A percentile compares a stretch with the other conserved stretches of the same genome.
Evolutionary conservation across 2,329 filamentous ascomycete species (phyloP).

Genomic region (Microsporum audouinii): DNA sequence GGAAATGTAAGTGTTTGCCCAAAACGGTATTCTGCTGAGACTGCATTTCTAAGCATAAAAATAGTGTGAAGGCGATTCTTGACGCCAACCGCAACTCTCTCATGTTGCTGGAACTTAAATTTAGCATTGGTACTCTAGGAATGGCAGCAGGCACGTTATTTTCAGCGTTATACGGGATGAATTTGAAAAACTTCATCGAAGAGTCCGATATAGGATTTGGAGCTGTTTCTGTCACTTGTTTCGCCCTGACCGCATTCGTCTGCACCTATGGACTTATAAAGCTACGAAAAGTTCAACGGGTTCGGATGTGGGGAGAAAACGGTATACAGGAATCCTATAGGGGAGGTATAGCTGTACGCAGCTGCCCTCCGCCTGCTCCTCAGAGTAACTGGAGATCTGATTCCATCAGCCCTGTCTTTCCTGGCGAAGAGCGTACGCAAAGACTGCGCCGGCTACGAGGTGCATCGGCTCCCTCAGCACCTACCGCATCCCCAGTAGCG

Average conservation of each 20-base stretch:
- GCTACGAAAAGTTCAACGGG: conserved; percentile 72
- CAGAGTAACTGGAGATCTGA: conserved; percentile 12
- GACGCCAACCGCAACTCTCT: conserved; percentile 96
- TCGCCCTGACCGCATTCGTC: conserved; percentile 61
- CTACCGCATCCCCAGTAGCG: not conserved
- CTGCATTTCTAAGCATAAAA: conserved; percentile 14
- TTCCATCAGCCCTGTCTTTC: conserved; percentile 9
- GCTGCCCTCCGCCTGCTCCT: not conserved
- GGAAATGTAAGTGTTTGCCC: conserved; percentile 65
- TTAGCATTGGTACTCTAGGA: conserved; percentile 89
- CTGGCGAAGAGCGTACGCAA: conserved; percentile 9
- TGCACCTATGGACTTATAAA: conserved; percentile 75
- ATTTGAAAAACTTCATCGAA: conserved; percentile 96
- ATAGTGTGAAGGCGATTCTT: conserved; percentile 83
- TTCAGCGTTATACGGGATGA: conserved; percentile 99
- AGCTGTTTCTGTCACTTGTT: conserved; percentile 59
- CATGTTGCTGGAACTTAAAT: conserved; percentile 94
- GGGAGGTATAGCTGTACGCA: conserved; percentile 8
- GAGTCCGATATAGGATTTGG: conserved; percentile 80
- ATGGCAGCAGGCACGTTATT: conserved; percentile 89
- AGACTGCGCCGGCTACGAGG: conserved; percentile 9
- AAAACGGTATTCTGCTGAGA: not conserved
- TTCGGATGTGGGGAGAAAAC: conserved; percentile 68
- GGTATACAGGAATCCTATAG: conserved; percentile 22
- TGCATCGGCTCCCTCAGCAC: conserved; percentile 1